Percentiles rank a stretch among this genome's conserved stretches.
These are phyloP conservation scores for Schoenoplectus tabernaemontani DNA, from an alignment of 202 grass and related monocot species.

Conservation along the genomic window DNA sequence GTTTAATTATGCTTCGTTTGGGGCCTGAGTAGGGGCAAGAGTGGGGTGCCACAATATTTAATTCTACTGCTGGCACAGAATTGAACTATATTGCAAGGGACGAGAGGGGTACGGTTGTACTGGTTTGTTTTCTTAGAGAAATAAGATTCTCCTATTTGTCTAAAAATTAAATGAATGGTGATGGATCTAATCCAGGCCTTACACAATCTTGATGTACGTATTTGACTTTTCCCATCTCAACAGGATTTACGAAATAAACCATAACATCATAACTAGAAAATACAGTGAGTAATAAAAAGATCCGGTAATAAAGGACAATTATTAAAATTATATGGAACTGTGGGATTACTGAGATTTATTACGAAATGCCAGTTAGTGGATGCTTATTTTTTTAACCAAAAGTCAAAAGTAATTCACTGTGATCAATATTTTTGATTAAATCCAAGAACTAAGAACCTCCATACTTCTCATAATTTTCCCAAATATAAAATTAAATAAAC, in stretches of 20 bases:
- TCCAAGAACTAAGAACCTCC: background rate
- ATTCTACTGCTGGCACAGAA: conserved; percentile 6
- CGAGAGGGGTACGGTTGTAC: conserved; percentile 4
- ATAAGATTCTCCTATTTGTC: background rate
- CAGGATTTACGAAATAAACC: background rate
- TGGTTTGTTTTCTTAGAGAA: background rate
- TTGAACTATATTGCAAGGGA: conserved; percentile 9
- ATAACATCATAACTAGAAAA: background rate
- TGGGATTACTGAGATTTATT: background rate
- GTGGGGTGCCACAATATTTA: conserved; percentile 4
- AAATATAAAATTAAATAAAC: background rate
- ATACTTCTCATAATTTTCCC: background rate
- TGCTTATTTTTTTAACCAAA: background rate
- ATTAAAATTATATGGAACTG: background rate
- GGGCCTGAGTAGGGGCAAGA: too few relatives aligned
- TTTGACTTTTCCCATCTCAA: background rate
- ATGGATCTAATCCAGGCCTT: background rate
- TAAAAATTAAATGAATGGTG: background rate
- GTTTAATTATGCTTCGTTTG: background rate
- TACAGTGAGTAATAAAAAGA: background rate
- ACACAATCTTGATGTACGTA: background rate
- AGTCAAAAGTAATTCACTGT: background rate
- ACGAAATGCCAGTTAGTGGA: background rate
- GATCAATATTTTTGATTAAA: background rate
- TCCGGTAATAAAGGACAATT: background rate